Base-by-base conservation (phyloP, 331 rosid species). In the Spiraea crenata region DNA sequence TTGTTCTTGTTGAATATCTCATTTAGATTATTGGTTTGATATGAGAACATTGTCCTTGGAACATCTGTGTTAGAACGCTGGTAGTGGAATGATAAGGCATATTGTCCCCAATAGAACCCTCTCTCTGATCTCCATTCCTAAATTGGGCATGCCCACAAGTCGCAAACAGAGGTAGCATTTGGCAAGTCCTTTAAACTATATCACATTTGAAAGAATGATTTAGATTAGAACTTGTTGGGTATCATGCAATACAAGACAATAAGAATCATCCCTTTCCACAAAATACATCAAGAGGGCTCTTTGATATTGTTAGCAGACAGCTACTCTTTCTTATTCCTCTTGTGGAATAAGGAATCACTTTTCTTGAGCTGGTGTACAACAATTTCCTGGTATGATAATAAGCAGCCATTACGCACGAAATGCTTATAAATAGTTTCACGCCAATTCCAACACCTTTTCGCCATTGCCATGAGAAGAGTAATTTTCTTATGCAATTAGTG, bases 191-290 rank as follows among this genome's bases (percentile, higher is more conserved):
- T 57, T 41, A 40, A 54, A 57, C n/a, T 57, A 57, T 34, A 25
- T 25, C 31, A 25, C 31, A 25, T 25, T 25, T 25, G 31, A 20
- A 55, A 7, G 4, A 3, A 8, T 1, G 25, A 37, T 4, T n/a
- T 25, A 72, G 6, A 15, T 13, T 5, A 20, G 48, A 56, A 15
- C 31, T 25, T 25, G 31, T 25, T 25, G 31, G 31, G n/a, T n/a
- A n/a, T n/a, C 31, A 25, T n/a, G 31, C 2, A 40, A 9, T 3
- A 3, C 25, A 5, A 39, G 4, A 39, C 35, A 42, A 5, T 15
- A 39, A 52, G 42, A 55, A 37, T 82, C 72, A 79, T 7, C 81
- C 83, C 67, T 46, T 72, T 40, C 76, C 81, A 44, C 67, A 59
- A 4, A 63, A 68, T 3, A 75, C 81, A 44, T 75, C 62, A 9